Conservation (phyloP, 371 early-diverging fungal species). For the Neoconidiobolus thromboides region DNA sequence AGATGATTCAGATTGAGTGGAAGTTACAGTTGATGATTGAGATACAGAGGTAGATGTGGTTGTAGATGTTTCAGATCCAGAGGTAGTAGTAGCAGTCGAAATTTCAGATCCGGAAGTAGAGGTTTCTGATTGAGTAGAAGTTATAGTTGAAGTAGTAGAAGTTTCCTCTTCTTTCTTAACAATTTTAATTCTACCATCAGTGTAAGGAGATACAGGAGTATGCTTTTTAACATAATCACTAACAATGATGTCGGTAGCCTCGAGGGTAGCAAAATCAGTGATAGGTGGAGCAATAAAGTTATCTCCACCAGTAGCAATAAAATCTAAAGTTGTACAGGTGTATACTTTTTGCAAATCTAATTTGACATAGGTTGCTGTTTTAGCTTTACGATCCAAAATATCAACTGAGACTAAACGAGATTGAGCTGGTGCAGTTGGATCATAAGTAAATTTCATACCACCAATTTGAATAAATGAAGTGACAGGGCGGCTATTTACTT, state of each 20-base stretch:
- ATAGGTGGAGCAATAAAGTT: conserved; percentile 16
- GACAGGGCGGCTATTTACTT: conserved; percentile 11
- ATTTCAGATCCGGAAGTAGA: too few species aligned
- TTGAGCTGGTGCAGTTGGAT: not conserved
- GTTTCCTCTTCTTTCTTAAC: conserved; percentile 4
- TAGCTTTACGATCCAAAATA: conserved; percentile 6
- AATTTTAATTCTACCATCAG: conserved; percentile 15
- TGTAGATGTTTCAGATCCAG: not conserved
- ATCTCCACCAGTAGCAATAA: conserved; percentile 35
- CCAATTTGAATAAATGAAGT: conserved; percentile 19
- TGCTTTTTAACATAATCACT: conserved; percentile 13
- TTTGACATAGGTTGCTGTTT: not conserved
- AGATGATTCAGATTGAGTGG: not conserved
- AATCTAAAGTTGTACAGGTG: conserved; percentile 27
- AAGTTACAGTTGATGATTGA: not conserved
- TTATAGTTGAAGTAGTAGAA: not conserved
- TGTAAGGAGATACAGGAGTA: conserved; percentile 10
- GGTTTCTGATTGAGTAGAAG: not conserved
- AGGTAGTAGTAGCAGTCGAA: not conserved
- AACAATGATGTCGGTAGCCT: conserved; percentile 14
- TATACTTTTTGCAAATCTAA: conserved; percentile 18
- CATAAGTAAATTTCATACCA: conserved; percentile 10
- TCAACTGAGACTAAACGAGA: conserved; percentile 7
- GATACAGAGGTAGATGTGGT: not conserved
- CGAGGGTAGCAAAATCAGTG: conserved; percentile 5